These are phyloP conservation scores for Plasmodium cynomolgi DNA, from an alignment of 169 alveolate genomes.

Conservation along the genomic window DNA sequence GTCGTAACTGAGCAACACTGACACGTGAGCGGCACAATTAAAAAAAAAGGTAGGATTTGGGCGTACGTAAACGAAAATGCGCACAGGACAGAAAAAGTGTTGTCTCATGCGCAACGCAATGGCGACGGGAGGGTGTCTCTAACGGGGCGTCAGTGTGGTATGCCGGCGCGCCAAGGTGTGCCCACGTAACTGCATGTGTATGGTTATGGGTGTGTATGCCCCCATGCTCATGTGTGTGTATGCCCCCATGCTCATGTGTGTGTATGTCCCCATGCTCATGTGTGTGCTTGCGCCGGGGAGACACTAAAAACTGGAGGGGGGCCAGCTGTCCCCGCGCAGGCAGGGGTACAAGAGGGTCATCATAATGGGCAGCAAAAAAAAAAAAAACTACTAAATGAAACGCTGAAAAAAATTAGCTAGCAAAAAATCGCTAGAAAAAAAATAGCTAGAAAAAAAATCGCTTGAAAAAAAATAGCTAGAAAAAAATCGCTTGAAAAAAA, in stretches of 20 bases:
- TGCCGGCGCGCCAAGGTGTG: background rate
- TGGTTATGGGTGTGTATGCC: background rate
- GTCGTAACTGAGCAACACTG: background rate
- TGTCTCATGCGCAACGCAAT: background rate
- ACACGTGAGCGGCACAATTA: background rate
- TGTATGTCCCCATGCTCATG: background rate
- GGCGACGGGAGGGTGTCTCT: background rate
- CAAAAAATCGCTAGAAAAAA: background rate
- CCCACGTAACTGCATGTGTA: background rate
- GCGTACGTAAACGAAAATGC: background rate
- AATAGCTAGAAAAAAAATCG: background rate
- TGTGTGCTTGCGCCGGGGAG: background rate
- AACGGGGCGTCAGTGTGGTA: background rate
- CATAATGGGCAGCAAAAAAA: background rate
- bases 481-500: background rate
- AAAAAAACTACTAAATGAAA: conserved; percentile 1
- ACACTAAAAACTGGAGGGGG: background rate
- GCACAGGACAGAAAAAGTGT: background rate
- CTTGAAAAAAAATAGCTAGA: background rate
- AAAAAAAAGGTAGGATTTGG: background rate
- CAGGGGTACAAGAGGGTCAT: background rate
- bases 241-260: background rate
- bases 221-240: background rate
- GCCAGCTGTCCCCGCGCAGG: background rate
- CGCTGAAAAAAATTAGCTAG: too few relatives aligned